phyloP scores from a whole-genome alignment of 108 stramenopile genomes.

The Nitzschia putrida region DNA sequence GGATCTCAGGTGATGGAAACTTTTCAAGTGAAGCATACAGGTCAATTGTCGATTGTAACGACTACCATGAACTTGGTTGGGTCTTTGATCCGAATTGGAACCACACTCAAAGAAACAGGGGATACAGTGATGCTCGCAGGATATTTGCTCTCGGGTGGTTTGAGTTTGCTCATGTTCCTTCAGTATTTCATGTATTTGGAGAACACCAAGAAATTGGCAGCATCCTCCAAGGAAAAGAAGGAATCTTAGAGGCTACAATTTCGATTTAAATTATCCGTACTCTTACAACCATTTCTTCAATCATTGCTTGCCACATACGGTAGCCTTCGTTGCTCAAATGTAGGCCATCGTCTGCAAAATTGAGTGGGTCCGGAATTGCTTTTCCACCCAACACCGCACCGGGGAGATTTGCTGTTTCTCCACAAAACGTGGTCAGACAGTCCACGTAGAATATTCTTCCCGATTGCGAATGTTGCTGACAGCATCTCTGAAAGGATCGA shows the following conservation, averaged over 20 bases:
- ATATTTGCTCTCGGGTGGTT: slow-evolving; percentile 45
- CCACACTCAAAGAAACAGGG: slow-evolving; percentile 79
- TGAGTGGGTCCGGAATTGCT: slow-evolving; percentile 52
- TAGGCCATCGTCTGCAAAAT: slow-evolving; percentile 65
- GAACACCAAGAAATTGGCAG: slow-evolving; percentile 50
- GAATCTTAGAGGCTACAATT: slow-evolving; percentile 19
- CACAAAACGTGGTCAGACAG: slow-evolving; percentile 78
- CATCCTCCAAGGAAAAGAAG: slow-evolving; percentile 53
- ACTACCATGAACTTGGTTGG: slow-evolving; percentile 67
- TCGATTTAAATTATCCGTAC: background rate
- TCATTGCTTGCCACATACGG: slow-evolving; percentile 55
- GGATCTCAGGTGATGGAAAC: slow-evolving; percentile 68
- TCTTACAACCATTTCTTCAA: slow-evolving; percentile 39
- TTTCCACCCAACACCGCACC: slow-evolving; percentile 60
- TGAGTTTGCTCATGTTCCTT: slow-evolving; percentile 59
- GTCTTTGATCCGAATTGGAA: slow-evolving; percentile 60
- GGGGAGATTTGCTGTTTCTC: slow-evolving; percentile 44
- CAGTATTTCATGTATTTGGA: slow-evolving; percentile 66
- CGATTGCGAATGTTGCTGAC: slow-evolving; percentile 28
- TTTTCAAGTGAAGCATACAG: slow-evolving; percentile 67
- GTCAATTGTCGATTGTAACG: slow-evolving; percentile 71
- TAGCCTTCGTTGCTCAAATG: slow-evolving; percentile 76
- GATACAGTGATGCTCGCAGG: slow-evolving; percentile 65
- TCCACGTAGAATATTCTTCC: slow-evolving; percentile 52
- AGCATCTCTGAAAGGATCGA: slow-evolving; percentile 47